Evolutionary conservation across 208 protist genomes (phyloP), one percentile per base, ranked within the genome.

Genomic region (Phytomonas francai): DNA sequence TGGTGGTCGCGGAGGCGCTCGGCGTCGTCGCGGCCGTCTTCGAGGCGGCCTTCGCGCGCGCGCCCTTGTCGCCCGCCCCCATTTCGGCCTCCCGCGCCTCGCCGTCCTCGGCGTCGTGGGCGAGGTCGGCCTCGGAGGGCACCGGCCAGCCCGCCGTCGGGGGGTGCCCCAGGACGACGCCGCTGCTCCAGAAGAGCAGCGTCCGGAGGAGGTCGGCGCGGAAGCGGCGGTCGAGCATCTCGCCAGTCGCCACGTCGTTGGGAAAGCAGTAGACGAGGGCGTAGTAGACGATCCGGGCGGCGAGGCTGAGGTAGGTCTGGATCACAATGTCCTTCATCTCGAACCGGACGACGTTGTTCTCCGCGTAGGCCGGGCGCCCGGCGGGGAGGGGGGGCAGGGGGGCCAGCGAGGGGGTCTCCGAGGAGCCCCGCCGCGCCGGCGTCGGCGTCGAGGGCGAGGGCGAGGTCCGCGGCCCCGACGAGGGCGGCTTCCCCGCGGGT

Each of bases 171-270:
- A 85, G 68, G 51, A 83, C 59, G 12, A 93, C 72, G 7, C 91
- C 91, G 62, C 82, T 85, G 67, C 76, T 92, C 83, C 87, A 96
- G 67, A 76, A 92, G 56, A 80, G 85, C 59, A 92, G 83, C 32
- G 88, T 72, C 5, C 84, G 85, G 58, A 89, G 72, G 45, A 96
- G 36, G 62, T 90, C 86, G 9, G 81, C 63, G 63, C 88, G 83
- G 63, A 93, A 87, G 30, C 77, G 68, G 9, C 73, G 68, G 67
- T 91, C 78, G 66, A 93, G 91, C 25, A 92, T 2, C 39, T 78
- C 78, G 3, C 68, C 64, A 8, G 89, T 84, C 49, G 86, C 72
- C 51, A 81, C 74, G 73, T 96, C 91, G 59, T 93, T 93, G 2
- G 88, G 87, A 57, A 96, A 96, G 70, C 79, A 83, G 49, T 84